These are phyloP conservation scores for Podila horticola DNA, from an alignment of 192 early-diverging fungal genomes.

Conservation along the genomic window DNA sequence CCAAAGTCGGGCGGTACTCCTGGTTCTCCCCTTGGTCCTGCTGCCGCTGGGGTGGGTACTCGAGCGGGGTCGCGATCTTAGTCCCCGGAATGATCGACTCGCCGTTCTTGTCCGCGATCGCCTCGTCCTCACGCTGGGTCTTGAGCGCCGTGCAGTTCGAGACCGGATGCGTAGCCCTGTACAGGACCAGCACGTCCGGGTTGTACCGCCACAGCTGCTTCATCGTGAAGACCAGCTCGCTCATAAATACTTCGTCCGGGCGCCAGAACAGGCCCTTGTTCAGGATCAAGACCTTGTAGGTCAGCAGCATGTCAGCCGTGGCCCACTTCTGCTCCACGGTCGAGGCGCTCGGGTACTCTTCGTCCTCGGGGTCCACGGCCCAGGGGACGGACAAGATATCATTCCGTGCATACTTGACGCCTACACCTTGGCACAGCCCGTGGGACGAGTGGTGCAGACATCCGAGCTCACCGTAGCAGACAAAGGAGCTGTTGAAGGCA, in stretches of 20 bases:
- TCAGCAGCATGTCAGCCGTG: conserved; percentile 10
- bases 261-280: conserved; percentile 56
- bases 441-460: conserved; percentile 55
- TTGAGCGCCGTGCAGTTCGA: conserved; percentile 57
- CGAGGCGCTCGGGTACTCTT: conserved; percentile 37
- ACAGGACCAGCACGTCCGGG: conserved; percentile 58
- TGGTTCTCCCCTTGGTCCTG: conserved; percentile 44
- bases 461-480: conserved; percentile 64
- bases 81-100: conserved; percentile 22
- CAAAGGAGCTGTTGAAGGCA: conserved; percentile 57
- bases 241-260: conserved; percentile 56
- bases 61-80: conserved; percentile 40
- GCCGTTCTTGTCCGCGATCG: conserved; percentile 29
- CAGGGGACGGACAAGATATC: conserved; percentile 58
- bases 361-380: conserved; percentile 38
- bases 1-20: conserved; percentile 36
- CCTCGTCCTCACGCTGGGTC: conserved; percentile 41
- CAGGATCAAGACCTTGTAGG: conserved; percentile 54
- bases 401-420: conserved; percentile 58
- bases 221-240: conserved; percentile 54
- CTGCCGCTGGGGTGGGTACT: conserved; percentile 23
- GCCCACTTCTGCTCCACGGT: conserved; percentile 58
- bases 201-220: conserved; percentile 40
- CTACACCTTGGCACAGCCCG: conserved; percentile 24
- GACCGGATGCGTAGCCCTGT: conserved; percentile 55